Percentiles rank a stretch among this genome's conserved stretches.
phyloP scores from a whole-genome alignment of 768 basidiomycete species.

The Lyophyllum semitale region DNA sequence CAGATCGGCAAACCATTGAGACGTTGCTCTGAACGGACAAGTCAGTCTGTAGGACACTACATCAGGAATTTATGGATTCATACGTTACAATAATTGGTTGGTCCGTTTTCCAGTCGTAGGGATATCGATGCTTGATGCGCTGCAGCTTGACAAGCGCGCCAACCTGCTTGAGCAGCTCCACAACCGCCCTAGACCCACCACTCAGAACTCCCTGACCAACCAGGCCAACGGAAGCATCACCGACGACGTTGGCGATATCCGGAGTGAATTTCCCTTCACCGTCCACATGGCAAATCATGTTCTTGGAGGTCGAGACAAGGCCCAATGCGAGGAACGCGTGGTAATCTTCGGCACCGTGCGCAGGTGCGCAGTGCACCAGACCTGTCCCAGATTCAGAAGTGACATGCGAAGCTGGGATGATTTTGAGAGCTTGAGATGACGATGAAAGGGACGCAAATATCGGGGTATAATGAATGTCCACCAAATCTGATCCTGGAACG shows the following conservation, averaged over 20 bases:
- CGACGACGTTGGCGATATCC: slow-evolving; percentile 59
- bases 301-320: slow-evolving; percentile 43
- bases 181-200: slow-evolving; percentile 69
- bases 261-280: slow-evolving; percentile 69
- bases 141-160: slow-evolving; percentile 65
- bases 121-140: slow-evolving; percentile 83
- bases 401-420: slow-evolving; percentile 78
- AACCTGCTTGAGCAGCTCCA: slow-evolving; percentile 59
- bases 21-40: slow-evolving; percentile 66
- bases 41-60: not conserved
- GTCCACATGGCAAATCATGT: slow-evolving; percentile 82
- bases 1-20: slow-evolving; percentile 97
- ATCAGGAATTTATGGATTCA: slow-evolving; percentile 21
- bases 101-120: slow-evolving; percentile 96
- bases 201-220: slow-evolving; percentile 72
- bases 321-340: slow-evolving; percentile 63
- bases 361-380: slow-evolving; percentile 93
- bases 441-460: slow-evolving; percentile 51
- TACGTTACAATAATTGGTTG: slow-evolving; percentile 90
- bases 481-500: slow-evolving; percentile 50
- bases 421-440: slow-evolving; percentile 31
- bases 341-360: slow-evolving; percentile 94
- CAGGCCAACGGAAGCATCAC: slow-evolving; percentile 48
- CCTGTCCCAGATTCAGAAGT: slow-evolving; percentile 90
- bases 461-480: slow-evolving; percentile 59